Evolutionary conservation across 169 alveolate species (phyloP).

Genomic region (Perkinsus olseni): DNA sequence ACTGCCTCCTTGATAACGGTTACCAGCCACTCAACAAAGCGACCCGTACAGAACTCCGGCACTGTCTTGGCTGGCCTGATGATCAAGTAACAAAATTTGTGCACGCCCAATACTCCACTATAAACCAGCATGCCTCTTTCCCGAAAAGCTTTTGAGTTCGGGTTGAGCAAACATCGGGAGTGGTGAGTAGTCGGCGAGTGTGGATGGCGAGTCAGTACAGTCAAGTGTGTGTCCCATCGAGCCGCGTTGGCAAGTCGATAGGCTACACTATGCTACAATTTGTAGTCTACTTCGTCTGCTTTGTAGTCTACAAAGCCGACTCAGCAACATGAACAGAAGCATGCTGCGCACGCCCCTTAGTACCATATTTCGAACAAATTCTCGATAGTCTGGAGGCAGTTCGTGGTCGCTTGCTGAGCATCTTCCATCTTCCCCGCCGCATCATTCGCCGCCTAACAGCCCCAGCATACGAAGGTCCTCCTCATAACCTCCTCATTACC

Average conservation of each 20-base stretch:
- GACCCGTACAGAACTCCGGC: not conserved
- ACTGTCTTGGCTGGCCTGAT: not conserved
- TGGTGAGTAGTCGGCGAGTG: too few species aligned
- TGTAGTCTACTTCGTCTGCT: too few species aligned
- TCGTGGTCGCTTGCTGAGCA: not conserved
- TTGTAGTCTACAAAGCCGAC: too few species aligned
- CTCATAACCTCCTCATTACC: not conserved
- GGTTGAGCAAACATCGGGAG: too few species aligned
- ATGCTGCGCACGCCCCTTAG: not conserved
- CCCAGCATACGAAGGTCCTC: not conserved
- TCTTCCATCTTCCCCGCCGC: not conserved
- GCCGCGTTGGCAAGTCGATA: too few species aligned
- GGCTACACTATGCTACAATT: too few species aligned
- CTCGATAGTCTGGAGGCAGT: not conserved
- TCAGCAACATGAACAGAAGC: too few species aligned
- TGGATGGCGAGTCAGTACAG: too few species aligned
- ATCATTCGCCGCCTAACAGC: not conserved
- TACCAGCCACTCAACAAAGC: not conserved
- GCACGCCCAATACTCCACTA: too few species aligned
- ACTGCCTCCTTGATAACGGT: not conserved
- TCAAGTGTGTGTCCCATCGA: too few species aligned
- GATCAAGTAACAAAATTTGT: not conserved
- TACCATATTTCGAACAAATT: not conserved
- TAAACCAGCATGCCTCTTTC: too few species aligned
- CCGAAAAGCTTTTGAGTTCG: too few species aligned